Evolutionary conservation across 1,284 basidiomycete species (phyloP).

Genomic region (Ganoderma leucocontextum): DNA sequence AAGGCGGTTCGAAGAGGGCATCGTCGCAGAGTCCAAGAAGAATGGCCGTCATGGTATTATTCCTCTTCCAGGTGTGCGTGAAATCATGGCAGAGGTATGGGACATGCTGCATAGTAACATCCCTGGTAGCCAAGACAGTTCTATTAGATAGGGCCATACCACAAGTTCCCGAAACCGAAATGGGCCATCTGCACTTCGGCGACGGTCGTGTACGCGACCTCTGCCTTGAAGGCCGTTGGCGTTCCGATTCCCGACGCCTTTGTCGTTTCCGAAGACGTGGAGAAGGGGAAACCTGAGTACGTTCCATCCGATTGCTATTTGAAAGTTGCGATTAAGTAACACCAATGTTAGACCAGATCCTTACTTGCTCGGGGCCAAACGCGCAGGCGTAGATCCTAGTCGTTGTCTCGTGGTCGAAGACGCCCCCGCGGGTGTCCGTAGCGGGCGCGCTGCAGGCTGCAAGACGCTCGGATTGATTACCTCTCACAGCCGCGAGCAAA

Average conservation of each 20-base stretch:
- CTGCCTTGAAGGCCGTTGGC: constrained; percentile 59
- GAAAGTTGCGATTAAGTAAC: constrained; percentile 28
- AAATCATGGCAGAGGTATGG: constrained; percentile 60
- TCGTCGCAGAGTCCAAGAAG: constrained; percentile 62
- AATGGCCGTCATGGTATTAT: constrained; percentile 67
- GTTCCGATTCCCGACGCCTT: constrained; percentile 70
- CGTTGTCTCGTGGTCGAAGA: constrained; percentile 89
- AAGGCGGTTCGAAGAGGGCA: constrained; percentile 71
- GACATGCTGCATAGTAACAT: background rate
- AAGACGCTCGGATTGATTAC: constrained; percentile 84
- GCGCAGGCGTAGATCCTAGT: constrained; percentile 64
- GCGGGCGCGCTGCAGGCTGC: constrained; percentile 81
- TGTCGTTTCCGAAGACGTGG: constrained; percentile 83
- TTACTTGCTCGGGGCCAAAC: constrained; percentile 78
- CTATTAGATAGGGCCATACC: constrained; percentile 53
- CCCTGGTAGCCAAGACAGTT: background rate
- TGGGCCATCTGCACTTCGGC: constrained; percentile 80
- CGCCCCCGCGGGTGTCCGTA: constrained; percentile 81
- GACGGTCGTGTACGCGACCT: constrained; percentile 63
- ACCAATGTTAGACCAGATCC: constrained; percentile 77
- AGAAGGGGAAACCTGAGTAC: constrained; percentile 81
- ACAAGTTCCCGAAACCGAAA: constrained; percentile 57
- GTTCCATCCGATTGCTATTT: constrained; percentile 28
- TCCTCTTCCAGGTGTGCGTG: constrained; percentile 65
- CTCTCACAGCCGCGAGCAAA: constrained; percentile 72